These are phyloP conservation scores for Chalara sp. DNA, from an alignment of 2,329 filamentous ascomycete species.

Conservation along the genomic window DNA sequence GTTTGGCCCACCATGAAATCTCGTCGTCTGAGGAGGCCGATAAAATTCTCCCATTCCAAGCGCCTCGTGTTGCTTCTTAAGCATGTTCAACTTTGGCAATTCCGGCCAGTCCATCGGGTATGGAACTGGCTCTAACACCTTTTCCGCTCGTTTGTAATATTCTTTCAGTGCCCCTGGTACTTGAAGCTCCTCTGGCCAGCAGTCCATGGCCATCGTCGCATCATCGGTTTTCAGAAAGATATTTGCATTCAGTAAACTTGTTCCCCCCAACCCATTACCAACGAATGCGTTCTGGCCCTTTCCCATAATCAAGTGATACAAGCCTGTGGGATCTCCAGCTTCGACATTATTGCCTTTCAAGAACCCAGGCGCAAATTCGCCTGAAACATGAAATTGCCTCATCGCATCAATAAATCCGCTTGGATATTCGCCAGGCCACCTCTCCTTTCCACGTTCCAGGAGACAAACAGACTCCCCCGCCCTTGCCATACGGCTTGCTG, in stretches of 20 bases:
- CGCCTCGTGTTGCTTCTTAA: conserved; percentile 48
- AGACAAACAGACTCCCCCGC: conserved; percentile 54
- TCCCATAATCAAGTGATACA: conserved; percentile 58
- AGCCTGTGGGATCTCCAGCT: conserved; percentile 47
- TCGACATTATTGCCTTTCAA: conserved; percentile 34
- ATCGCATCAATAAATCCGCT: conserved; percentile 38
- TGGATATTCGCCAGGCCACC: conserved; percentile 62
- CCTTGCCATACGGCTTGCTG: conserved; percentile 57
- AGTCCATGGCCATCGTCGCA: conserved; percentile 42
- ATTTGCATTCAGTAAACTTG: conserved; percentile 61
- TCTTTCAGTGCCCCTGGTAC: conserved; percentile 35
- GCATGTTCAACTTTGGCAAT: conserved; percentile 49
- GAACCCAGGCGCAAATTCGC: conserved; percentile 39
- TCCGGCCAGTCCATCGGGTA: conserved; percentile 53
- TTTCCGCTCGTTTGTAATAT: conserved; percentile 49
- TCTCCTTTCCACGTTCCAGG: conserved; percentile 57
- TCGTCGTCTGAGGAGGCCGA: conserved; percentile 53
- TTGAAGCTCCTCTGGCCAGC: conserved; percentile 54
- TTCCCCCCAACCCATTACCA: conserved; percentile 50
- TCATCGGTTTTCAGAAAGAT: conserved; percentile 56
- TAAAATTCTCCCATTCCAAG: conserved; percentile 49
- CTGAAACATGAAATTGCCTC: conserved; percentile 49
- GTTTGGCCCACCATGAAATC: conserved; percentile 54
- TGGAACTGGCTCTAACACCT: conserved; percentile 49
- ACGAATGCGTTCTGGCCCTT: conserved; percentile 53